phyloP scores from a whole-genome alignment of 2,329 filamentous ascomycete genomes.

The Fusarium succisae region DNA sequence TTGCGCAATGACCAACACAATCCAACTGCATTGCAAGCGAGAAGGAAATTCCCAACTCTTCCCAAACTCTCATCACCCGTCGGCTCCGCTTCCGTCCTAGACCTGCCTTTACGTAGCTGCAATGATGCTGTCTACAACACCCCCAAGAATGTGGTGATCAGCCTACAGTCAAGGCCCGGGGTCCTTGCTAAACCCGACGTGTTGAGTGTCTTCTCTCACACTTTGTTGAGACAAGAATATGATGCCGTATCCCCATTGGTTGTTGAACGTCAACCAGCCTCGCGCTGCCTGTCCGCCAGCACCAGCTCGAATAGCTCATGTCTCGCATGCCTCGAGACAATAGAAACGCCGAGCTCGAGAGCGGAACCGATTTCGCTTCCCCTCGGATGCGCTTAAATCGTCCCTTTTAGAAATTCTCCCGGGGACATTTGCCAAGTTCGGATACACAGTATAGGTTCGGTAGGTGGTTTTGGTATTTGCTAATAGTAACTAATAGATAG shows the following conservation, averaged over 20 bases:
- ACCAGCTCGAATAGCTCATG: constrained; percentile 1
- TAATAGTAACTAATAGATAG: background rate
- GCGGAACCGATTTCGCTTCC: background rate
- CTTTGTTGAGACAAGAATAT: constrained; percentile 22
- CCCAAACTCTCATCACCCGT: background rate
- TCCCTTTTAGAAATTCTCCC: background rate
- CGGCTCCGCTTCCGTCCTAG: background rate
- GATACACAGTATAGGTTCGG: background rate
- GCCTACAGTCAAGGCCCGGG: constrained; percentile 35
- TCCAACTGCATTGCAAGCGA: background rate
- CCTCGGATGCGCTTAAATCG: background rate
- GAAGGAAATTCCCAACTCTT: background rate
- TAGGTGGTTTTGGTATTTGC: constrained; percentile 6
- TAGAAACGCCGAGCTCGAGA: background rate
- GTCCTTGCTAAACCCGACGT: constrained; percentile 22
- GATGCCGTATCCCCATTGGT: constrained; percentile 5
- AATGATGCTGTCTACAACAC: constrained; percentile 20
- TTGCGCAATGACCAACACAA: constrained; percentile 4
- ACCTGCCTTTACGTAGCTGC: constrained; percentile 11
- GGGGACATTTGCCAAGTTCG: constrained; percentile 2
- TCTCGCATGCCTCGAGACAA: constrained; percentile 1
- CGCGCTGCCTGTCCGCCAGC: background rate
- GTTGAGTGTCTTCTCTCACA: constrained; percentile 22
- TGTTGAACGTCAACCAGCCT: background rate
- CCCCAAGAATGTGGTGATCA: constrained; percentile 33